These are phyloP conservation scores for Globisporangium middletonii DNA, from an alignment of 352 stramenopile genomes.

Conservation along the genomic window DNA sequence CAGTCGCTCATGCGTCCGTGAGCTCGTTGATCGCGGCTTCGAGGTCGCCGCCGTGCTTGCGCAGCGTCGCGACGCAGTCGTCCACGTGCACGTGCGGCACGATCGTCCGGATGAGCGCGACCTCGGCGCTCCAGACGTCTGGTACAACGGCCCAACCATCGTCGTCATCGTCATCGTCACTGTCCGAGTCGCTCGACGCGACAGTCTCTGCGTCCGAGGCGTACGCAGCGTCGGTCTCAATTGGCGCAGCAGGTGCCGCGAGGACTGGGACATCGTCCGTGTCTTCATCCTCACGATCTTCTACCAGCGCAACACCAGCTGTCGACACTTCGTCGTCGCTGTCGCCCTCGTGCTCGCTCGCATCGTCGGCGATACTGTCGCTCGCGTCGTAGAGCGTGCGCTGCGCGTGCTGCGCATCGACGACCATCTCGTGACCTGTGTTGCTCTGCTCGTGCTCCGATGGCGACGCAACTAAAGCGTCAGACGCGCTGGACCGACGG, in stretches of 20 bases:
- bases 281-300: constrained; percentile 12
- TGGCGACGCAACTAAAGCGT: constrained; percentile 11
- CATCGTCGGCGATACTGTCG: neutral
- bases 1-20: constrained; percentile 28
- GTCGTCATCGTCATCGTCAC: neutral
- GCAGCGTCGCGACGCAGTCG: constrained; percentile 40
- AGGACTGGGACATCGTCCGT: neutral
- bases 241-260: neutral
- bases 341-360: neutral
- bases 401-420: neutral
- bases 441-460: constrained; percentile 1
- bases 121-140: constrained; percentile 29
- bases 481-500: constrained; percentile 22
- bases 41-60: constrained; percentile 48
- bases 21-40: constrained; percentile 55
- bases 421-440: neutral
- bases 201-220: constrained; percentile 60
- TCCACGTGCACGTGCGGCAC: constrained; percentile 42
- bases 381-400: neutral
- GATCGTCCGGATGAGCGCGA: constrained; percentile 44
- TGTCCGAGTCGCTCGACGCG: constrained; percentile 13
- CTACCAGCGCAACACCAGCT: neutral
- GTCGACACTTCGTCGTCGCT: neutral
- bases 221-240: constrained; percentile 14
- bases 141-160: constrained; percentile 46